Conservation (phyloP, 2,329 filamentous ascomycete species). For the Phaeosphaeria sp. region DNA sequence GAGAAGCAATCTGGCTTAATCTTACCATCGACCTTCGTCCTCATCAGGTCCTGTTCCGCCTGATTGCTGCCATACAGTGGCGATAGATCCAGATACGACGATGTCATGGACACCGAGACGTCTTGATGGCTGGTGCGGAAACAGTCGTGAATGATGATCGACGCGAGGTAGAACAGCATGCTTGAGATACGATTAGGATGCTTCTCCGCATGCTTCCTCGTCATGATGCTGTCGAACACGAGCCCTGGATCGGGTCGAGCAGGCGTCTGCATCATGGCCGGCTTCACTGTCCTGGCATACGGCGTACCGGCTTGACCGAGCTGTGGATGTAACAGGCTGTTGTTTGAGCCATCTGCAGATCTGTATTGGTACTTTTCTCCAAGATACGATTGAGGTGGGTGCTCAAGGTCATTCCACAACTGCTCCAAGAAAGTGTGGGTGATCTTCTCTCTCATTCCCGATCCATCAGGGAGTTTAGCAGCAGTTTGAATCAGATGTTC, state of each 20-base stretch:
- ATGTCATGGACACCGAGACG: conserved; percentile 69
- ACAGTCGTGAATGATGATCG: conserved; percentile 68
- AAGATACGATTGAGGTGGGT: conserved; percentile 56
- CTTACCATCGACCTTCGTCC: conserved; percentile 70
- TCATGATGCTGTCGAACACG: conserved; percentile 72
- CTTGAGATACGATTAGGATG: conserved; percentile 77
- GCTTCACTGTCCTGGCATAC: conserved; percentile 72
- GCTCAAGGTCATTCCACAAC: conserved; percentile 57
- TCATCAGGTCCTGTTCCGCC: conserved; percentile 69
- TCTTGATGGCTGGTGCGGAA: conserved; percentile 71
- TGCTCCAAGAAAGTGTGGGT: conserved; percentile 54
- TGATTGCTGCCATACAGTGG: conserved; percentile 76
- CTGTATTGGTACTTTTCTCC: conserved; percentile 55
- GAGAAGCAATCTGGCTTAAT: conserved; percentile 75
- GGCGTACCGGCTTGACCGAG: conserved; percentile 70
- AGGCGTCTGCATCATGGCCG: conserved; percentile 62
- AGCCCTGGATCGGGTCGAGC: conserved; percentile 69
- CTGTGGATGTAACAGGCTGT: conserved; percentile 67
- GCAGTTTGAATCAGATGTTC: conserved; percentile 62
- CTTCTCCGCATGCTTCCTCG: conserved; percentile 65
- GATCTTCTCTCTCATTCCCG: conserved; percentile 46
- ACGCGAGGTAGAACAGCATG: conserved; percentile 76
- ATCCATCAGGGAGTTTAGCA: conserved; percentile 50
- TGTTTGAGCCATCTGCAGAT: conserved; percentile 58
- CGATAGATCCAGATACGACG: conserved; percentile 76